A percentile compares a stretch with the other conserved stretches of the same genome.
Evolutionary conservation across 2,329 filamentous ascomycete species (phyloP).

Genomic region (Colletotrichum simmondsii): DNA sequence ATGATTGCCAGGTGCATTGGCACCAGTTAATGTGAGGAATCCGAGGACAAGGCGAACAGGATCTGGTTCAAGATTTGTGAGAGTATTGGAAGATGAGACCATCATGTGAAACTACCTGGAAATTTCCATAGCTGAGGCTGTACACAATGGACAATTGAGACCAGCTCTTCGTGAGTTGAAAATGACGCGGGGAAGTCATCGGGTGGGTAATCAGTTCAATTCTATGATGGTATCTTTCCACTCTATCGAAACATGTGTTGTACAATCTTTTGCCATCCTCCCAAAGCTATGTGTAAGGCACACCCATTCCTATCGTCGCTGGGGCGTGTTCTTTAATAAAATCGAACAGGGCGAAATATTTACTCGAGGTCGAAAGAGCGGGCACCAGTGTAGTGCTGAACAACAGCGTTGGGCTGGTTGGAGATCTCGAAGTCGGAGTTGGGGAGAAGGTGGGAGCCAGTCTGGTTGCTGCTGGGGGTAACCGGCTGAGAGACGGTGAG

Average conservation of each 20-base stretch:
- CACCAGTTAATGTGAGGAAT: no score
- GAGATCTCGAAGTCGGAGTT: constrained; percentile 38
- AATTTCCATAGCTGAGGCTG: no score
- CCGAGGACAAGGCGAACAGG: no score
- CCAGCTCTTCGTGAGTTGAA: no score
- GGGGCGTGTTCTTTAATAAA: fast-evolving
- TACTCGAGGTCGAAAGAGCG: constrained; percentile 26
- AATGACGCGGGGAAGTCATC: no score
- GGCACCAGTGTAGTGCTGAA: constrained; percentile 44
- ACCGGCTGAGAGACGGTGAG: constrained; percentile 42
- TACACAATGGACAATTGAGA: no score
- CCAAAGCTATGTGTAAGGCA: neutral
- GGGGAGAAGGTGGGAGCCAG: constrained; percentile 41
- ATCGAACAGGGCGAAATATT: neutral
- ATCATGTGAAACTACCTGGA: no score
- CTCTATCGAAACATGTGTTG: neutral
- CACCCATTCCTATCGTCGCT: neutral
- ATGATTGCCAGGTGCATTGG: no score
- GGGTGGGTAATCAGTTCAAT: neutral
- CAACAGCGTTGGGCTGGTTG: constrained; percentile 40
- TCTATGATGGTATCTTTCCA: neutral
- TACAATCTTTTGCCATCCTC: neutral
- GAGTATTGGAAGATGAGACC: no score
- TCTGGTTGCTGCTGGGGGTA: constrained; percentile 39
- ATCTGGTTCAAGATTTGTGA: no score